Conservation (phyloP, 495 filamentous ascomycete genomes). For the Trichoderma asperelloides region DNA sequence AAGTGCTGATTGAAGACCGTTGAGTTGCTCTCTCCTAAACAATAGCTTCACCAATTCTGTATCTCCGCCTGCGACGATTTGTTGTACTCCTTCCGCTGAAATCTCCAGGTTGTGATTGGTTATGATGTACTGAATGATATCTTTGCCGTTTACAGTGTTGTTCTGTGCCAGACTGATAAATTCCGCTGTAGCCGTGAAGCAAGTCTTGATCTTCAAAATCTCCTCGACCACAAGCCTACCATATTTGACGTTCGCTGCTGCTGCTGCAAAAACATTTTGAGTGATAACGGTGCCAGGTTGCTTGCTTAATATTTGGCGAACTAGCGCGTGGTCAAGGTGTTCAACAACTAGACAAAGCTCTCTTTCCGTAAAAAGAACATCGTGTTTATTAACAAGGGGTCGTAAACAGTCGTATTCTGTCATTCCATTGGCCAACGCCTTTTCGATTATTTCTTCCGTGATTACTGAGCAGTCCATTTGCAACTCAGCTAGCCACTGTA, state of each 20-base stretch:
- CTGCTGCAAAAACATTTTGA: neutral
- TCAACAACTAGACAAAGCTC: neutral
- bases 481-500: neutral
- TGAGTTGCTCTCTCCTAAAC: no score
- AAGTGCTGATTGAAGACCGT: no score
- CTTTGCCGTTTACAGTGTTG: no score
- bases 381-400: neutral
- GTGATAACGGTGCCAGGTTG: neutral
- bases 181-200: neutral
- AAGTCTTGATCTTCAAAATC: conserved; percentile 1
- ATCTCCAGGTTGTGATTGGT: no score
- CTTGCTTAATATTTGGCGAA: neutral
- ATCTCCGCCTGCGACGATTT: no score
- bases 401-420: neutral
- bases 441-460: neutral
- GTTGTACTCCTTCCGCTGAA: no score
- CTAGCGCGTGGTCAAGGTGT: neutral
- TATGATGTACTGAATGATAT: no score
- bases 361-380: neutral
- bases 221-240: conserved; percentile 7
- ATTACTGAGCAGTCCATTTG: neutral
- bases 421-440: neutral
- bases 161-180: neutral
- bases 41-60: no score
- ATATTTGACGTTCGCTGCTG: neutral